A percentile compares a stretch with the other conserved stretches of the same genome.
Evolutionary conservation across 1,284 basidiomycete species (phyloP).

Genomic region (Ustilago lituana): DNA sequence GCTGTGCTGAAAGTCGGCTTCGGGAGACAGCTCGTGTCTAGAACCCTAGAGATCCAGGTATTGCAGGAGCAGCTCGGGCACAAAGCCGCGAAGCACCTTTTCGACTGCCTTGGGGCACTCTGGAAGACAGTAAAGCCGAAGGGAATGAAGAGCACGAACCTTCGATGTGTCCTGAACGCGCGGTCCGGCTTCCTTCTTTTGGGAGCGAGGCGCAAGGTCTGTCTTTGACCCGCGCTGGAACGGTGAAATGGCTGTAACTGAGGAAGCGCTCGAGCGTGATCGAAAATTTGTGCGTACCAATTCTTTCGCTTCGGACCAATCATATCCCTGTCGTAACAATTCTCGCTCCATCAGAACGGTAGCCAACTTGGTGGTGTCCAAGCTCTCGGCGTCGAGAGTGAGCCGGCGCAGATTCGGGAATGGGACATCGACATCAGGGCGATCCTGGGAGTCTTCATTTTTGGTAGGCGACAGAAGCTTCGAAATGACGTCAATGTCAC

Average conservation of each 20-base stretch:
- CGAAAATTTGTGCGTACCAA: background rate
- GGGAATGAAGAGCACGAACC: background rate
- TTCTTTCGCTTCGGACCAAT: background rate
- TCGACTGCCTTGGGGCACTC: background rate
- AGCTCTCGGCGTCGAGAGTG: no score
- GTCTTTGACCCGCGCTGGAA: slow-evolving; percentile 1
- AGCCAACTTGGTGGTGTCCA: background rate
- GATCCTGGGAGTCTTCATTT: background rate
- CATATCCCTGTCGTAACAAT: background rate
- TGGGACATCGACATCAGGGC: background rate
- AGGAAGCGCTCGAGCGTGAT: no score
- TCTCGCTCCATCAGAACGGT: background rate
- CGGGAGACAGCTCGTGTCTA: no score
- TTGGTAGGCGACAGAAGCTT: background rate
- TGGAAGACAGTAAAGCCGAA: background rate
- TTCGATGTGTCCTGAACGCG: background rate
- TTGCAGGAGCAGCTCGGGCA: no score
- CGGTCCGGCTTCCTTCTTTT: background rate
- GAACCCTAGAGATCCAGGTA: no score
- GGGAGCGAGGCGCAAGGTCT: background rate
- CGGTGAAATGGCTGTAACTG: background rate
- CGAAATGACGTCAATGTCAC: background rate
- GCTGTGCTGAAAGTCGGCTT: no score
- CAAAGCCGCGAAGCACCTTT: no score
- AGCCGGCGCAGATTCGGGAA: background rate